Percentiles rank a stretch among this genome's conserved stretches.
phyloP scores from a whole-genome alignment of 352 stramenopile species.

The Phytophthora sansomeana region DNA sequence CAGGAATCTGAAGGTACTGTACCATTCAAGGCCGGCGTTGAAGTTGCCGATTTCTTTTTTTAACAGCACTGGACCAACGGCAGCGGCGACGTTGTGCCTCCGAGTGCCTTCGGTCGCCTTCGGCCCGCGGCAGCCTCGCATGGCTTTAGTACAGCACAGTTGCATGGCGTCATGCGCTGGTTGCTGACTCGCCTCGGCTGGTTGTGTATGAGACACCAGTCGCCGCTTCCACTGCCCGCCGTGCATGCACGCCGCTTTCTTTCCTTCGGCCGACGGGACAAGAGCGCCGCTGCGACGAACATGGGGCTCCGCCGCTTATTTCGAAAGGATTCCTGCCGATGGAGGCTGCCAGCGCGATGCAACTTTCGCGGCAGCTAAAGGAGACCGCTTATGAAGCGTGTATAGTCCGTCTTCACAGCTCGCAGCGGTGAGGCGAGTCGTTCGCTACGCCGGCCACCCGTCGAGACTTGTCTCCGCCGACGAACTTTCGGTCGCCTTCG shows the following conservation, averaged over 20 bases:
- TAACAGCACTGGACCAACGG: constrained; percentile 33
- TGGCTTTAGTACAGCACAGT: constrained; percentile 38
- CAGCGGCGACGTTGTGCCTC: constrained; percentile 7
- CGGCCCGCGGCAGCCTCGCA: constrained; percentile 25
- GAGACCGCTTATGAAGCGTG: too few species aligned
- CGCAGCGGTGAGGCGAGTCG: not conserved
- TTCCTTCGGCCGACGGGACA: constrained; percentile 7
- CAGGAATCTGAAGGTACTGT: constrained; percentile 17
- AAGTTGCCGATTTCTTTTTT: constrained; percentile 40
- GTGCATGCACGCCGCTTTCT: constrained; percentile 19
- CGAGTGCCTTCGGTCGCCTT: constrained; percentile 17
- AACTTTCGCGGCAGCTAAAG: constrained; percentile 17
- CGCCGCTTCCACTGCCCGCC: constrained; percentile 25
- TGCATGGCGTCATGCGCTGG: constrained; percentile 29
- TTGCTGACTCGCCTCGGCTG: constrained; percentile 31
- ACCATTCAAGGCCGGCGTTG: constrained; percentile 13
- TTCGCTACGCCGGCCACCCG: constrained; percentile 4
- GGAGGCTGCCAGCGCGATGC: constrained; percentile 6
- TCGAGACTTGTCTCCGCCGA: constrained; percentile 13
- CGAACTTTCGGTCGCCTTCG: constrained; percentile 44
- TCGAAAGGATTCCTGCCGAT: constrained; percentile 31
- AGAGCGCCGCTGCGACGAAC: constrained; percentile 3
- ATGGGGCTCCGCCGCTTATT: constrained; percentile 11
- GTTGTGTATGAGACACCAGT: constrained; percentile 41
- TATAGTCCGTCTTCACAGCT: not conserved